A percentile compares a stretch with the other conserved stretches of the same genome.
phyloP scores from a whole-genome alignment of 208 protist species.

The Strigomonas galati region DNA sequence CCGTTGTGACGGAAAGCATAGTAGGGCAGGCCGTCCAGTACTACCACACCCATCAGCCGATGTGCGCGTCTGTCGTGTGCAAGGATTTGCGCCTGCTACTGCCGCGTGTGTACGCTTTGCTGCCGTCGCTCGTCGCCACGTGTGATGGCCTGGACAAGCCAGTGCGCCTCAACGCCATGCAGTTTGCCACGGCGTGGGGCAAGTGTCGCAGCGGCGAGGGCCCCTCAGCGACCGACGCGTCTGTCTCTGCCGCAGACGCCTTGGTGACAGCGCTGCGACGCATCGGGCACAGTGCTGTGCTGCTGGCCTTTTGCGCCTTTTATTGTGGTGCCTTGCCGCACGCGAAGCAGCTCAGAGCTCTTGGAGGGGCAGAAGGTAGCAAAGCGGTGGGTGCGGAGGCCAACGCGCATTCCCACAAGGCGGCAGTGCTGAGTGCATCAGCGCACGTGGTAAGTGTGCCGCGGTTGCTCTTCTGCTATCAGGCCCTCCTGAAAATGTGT shows the following conservation, averaged over 20 bases:
- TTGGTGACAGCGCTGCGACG: slow-evolving; percentile 56
- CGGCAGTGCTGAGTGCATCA: slow-evolving; percentile 58
- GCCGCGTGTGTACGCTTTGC: slow-evolving; percentile 53
- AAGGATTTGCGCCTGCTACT: slow-evolving; percentile 58
- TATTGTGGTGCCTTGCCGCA: slow-evolving; percentile 75
- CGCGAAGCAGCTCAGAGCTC: slow-evolving; percentile 54
- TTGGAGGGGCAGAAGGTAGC: slow-evolving; percentile 17
- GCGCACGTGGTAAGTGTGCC: slow-evolving; percentile 45
- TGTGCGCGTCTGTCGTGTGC: slow-evolving; percentile 60
- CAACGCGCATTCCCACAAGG: slow-evolving; percentile 68
- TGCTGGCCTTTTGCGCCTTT: slow-evolving; percentile 76
- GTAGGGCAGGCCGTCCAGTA: slow-evolving; percentile 39
- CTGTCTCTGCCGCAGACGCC: slow-evolving; percentile 13
- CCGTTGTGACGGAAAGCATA: neutral
- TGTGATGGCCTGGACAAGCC: neutral
- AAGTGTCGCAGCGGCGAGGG: slow-evolving; percentile 16
- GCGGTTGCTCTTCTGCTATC: slow-evolving; percentile 59
- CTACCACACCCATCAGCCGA: slow-evolving; percentile 73
- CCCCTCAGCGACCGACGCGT: neutral
- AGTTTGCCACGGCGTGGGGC: slow-evolving; percentile 62
- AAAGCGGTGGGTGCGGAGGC: slow-evolving; percentile 17
- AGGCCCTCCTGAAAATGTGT: slow-evolving; percentile 63
- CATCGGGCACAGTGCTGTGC: slow-evolving; percentile 66
- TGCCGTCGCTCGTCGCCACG: slow-evolving; percentile 41
- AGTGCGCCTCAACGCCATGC: slow-evolving; percentile 50